Evolutionary conservation across 2,329 filamentous ascomycete genomes (phyloP), one percentile per base, ranked within the genome.

Genomic region (Fusarium tjaetaba): DNA sequence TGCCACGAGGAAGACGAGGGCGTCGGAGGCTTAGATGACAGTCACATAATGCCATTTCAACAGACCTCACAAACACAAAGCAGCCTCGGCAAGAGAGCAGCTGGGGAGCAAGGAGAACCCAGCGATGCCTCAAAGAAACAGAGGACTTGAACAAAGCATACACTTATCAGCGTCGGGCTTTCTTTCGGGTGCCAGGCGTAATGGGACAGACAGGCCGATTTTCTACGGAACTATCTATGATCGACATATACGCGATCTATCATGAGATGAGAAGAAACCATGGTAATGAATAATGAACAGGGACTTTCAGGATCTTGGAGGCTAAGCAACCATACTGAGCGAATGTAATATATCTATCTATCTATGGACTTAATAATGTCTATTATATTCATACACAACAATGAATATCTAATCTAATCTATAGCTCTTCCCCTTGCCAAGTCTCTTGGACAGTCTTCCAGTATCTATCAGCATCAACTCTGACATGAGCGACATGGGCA

Each of bases 401-500:
- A 20, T 28, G 43, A 60, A 16, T 20, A 20, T 20, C 34, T 41
- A 34, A 20, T 20, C 34, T 41, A 34, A 32, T 24, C 26, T 28
- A 48, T 28, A 30, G 26, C n/a, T 13, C 22, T 34, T 61, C 61
- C 7, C 78, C 81, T 41, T 82, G 78, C 88, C 88, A 90, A 2
- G 83, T 82, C 62, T 85, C 82, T 45, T 75, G 82, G 6, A 89
- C 81, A 26, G 83, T 78, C 9, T 70, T 73, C 88, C 88, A 90
- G 75, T 90, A 90, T 61, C 87, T 80, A 51, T 80, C 77, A 32
- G 80, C 79, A 65, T 89, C 85, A 1, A 76, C 75, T 68, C 85
- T 83, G 65, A 84, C 82, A 66, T 88, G 87, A 24, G 86, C 83
- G 30, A 90, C 88, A 77, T 90, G 88, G 30, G 80, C 80, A 8